Conservation (phyloP, 805 yeast genomes). For the Starmerella sp. region DNA sequence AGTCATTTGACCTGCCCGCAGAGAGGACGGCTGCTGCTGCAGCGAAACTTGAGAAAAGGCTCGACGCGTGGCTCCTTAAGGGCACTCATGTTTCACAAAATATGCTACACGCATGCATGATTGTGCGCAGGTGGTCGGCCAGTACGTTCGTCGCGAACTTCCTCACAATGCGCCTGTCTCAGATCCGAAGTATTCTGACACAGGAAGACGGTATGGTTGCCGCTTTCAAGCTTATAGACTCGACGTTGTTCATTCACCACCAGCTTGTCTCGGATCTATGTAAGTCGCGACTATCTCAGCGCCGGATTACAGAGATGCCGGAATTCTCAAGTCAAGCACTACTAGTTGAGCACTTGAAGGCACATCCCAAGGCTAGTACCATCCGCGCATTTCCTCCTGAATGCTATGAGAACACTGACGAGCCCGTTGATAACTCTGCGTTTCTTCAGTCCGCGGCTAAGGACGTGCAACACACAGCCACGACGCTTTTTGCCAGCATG, state of each 20-base stretch:
- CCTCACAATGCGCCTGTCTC: slow-evolving; percentile 8
- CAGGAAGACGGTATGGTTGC: background rate
- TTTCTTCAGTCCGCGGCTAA: slow-evolving; percentile 3
- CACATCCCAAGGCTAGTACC: background rate
- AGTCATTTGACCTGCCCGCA: background rate
- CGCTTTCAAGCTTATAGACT: slow-evolving; percentile 15
- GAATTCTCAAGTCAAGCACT: slow-evolving; percentile 7
- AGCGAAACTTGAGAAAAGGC: background rate
- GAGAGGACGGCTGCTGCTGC: background rate
- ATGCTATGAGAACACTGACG: slow-evolving; percentile 8
- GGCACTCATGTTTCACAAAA: slow-evolving; percentile 15
- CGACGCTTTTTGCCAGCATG: background rate
- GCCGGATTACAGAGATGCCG: slow-evolving; percentile 12
- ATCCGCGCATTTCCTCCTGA: slow-evolving; percentile 12
- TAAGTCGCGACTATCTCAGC: slow-evolving; percentile 11
- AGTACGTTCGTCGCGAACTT: slow-evolving; percentile 11
- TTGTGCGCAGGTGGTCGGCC: slow-evolving; percentile 15
- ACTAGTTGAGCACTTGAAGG: background rate
- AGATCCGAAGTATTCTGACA: slow-evolving; percentile 5
- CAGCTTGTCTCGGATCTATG: slow-evolving; percentile 15
- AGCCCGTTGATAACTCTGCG: background rate
- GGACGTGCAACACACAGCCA: background rate
- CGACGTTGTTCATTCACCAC: slow-evolving; percentile 15
- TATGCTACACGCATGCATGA: slow-evolving; percentile 20
- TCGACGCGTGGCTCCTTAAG: slow-evolving; percentile 4